phyloP scores from a whole-genome alignment of 768 basidiomycete species.

The Vararia minispora region DNA sequence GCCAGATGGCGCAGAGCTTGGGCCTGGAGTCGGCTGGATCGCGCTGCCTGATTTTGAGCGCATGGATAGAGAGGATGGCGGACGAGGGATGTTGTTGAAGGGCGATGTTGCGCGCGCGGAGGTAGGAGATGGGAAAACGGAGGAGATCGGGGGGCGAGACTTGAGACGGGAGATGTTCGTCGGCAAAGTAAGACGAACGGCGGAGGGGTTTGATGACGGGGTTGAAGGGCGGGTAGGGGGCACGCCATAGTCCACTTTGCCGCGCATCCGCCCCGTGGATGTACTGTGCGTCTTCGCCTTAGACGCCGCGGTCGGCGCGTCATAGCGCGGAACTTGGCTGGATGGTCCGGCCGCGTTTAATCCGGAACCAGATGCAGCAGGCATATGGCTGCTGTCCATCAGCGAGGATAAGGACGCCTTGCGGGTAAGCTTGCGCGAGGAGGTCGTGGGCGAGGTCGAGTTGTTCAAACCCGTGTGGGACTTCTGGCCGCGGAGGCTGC shows the following conservation, averaged over 20 bases:
- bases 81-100: constrained; percentile 37
- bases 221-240: constrained; percentile 75
- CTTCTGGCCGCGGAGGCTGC: constrained; percentile 73
- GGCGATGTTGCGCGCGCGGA: constrained; percentile 46
- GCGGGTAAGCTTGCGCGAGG: constrained; percentile 50
- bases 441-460: constrained; percentile 59
- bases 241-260: constrained; percentile 49
- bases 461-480: constrained; percentile 75
- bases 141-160: constrained; percentile 62
- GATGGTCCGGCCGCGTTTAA: constrained; percentile 23
- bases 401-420: constrained; percentile 75
- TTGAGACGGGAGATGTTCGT: constrained; percentile 63
- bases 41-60: constrained; percentile 19
- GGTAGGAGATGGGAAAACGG: constrained; percentile 49
- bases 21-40: constrained; percentile 20
- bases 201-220: constrained; percentile 66
- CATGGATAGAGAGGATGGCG: constrained; percentile 43
- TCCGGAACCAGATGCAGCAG: constrained; percentile 32
- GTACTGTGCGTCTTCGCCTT: constrained; percentile 61
- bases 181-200: constrained; percentile 80
- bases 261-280: constrained; percentile 50
- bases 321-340: constrained; percentile 43
- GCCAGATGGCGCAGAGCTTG: constrained; percentile 32
- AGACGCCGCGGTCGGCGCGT: constrained; percentile 72
- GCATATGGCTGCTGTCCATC: constrained; percentile 46